Evolutionary conservation across 805 yeast genomes (phyloP), one percentile per base, ranked within the genome.

Genomic region (Pichia occidentalis): DNA sequence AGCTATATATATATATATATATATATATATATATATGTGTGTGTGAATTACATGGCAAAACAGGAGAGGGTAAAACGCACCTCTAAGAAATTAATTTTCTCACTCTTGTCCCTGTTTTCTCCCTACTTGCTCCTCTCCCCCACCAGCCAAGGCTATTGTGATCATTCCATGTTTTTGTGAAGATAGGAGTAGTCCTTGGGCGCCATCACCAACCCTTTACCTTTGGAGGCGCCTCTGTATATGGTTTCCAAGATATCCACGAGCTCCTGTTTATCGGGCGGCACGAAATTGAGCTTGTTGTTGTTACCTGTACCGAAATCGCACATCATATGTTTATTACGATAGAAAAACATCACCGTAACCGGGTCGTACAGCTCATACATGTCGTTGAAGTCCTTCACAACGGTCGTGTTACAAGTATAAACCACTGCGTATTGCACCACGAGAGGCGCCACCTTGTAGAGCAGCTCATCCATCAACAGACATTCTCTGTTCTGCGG

Each of bases 271-370:
- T 81, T 79, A 55, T 85, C 85, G 29, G 75, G 78, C 17, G 82
- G 57, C 10, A 76, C 69, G 60, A 90, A 90, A 54, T 86, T 87
- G 65, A 92, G 65, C 67, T 92, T 90, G 67, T 92, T 92, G 61
- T 92, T 92, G 56, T 92, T 87, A 23, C 98, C 98, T 0, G 97
- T 92, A 2, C 98, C 98, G 59, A 88, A 87, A 65, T 92, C 98
- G 61, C 96, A 85, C 94, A 92, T 78, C 95, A 90, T 88, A 59
- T 90, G 97, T 57, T 86, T 83, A 63, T 90, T 90, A 36, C 94
- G 67, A 62, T 73, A 86, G 59, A 92, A 90, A 55, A 90, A 88
- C 97, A 92, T 92, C 36, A 92, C 68, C 30, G 95, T 80, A 69
- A 85, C 74, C 12, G 95, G 94, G 51, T 88, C 97, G 54, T 80